Conservation (phyloP, 129 eudicot species). For the Apium graveolens region DNA sequence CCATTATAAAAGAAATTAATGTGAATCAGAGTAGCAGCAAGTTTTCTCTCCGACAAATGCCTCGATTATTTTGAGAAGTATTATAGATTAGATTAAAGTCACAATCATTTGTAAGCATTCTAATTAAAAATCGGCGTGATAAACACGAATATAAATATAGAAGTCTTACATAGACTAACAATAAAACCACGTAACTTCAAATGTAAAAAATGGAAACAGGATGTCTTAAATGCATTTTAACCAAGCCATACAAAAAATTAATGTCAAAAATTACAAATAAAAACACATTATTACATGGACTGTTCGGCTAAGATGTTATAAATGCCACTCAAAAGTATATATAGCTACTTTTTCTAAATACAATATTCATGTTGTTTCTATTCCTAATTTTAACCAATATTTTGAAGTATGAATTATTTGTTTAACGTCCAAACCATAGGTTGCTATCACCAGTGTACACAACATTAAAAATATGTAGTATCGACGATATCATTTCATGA, state of each 20-base stretch:
- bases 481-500: background rate
- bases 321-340: background rate
- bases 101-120: background rate
- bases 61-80: background rate
- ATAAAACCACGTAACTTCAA: too few species aligned
- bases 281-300: background rate
- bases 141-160: background rate
- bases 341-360: background rate
- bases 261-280: background rate
- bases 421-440: background rate
- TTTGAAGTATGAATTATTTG: background rate
- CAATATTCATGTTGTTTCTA: too few species aligned
- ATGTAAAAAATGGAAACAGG: too few species aligned
- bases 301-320: background rate
- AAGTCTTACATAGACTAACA: too few species aligned
- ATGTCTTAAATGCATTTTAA: too few species aligned
- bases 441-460: background rate
- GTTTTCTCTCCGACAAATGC: background rate
- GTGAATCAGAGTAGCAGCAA: background rate
- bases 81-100: background rate
- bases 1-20: background rate
- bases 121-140: background rate
- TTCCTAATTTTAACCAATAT: too few species aligned
- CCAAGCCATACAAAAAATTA: too few species aligned
- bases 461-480: background rate